Evolutionary conservation across 805 yeast genomes (phyloP), one percentile per base, ranked within the genome.

Genomic region (Hanseniaspora mollemarum): DNA sequence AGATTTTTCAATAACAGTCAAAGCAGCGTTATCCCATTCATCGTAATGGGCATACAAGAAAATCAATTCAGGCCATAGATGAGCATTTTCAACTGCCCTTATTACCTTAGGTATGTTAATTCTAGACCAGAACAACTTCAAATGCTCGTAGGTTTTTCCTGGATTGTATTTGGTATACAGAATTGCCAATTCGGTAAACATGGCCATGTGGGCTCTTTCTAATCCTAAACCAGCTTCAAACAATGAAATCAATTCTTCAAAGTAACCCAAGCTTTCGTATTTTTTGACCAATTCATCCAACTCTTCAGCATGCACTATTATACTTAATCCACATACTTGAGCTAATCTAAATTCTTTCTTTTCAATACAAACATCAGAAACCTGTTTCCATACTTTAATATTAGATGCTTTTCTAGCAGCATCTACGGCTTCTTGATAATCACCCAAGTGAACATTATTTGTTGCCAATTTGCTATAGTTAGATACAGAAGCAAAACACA

Each of bases 171-270:
- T 90, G 57, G 94, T 77, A 71, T 90, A 92, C 59, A 92, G 73
- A 43, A 85, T 75, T 21, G 97, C 95, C 60, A 92, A 75, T 68
- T 88, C 96, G 10, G 98, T 92, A 67, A 92, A 92, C 96, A 92
- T 90, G 59, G 97, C 98, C 98, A 92, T 92, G 65, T 92, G 98
- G 35, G 98, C 98, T 67, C 98, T 84, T 73, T 92, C 98, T 59
- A 92, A 75, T 38, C 95, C 94, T 54, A 92, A 75, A 57, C 97
- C 97, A 60, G 87, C 90, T 69, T 92, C 98, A 61, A 92, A 87
- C 61, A 92, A 76, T 16, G 96, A 78, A 56, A 90, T 85, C 57
- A 92, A 74, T 72, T 92, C 95, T 57, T 80, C 83, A 70, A 88
- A 88, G 69, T 87, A 86, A 40, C 98, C 98, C 58, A 82, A 78